Percentiles rank a stretch among this genome's conserved stretches.
phyloP scores from a whole-genome alignment of 208 protist species.

The Acanthamoeba sp. region DNA sequence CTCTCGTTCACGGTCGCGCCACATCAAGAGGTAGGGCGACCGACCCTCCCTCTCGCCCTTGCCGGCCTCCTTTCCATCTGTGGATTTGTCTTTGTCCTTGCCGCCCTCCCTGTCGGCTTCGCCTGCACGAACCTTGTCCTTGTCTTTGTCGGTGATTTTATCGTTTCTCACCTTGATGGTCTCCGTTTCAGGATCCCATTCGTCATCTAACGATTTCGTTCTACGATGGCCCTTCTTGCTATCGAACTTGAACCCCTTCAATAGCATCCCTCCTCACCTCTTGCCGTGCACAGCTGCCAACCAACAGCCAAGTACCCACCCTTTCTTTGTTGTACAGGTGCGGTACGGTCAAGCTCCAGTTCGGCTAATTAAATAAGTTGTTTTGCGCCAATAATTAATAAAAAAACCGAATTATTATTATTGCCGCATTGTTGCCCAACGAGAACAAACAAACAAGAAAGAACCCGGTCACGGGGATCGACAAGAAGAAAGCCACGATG shows the following conservation, averaged over 20 bases:
- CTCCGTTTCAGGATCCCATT: neutral
- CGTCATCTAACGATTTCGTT: slow-evolving; percentile 32
- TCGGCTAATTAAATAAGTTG: too few species aligned
- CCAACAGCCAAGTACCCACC: too few species aligned
- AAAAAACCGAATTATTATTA: too few species aligned
- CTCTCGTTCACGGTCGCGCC: neutral
- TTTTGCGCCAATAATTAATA: too few species aligned
- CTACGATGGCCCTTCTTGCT: slow-evolving; percentile 33
- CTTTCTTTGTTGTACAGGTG: too few species aligned
- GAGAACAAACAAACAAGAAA: too few species aligned
- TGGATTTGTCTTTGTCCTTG: neutral
- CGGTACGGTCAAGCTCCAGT: too few species aligned
- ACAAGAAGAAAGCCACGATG: too few species aligned
- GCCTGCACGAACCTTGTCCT: neutral
- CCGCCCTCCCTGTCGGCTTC: neutral
- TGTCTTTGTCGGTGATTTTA: neutral
- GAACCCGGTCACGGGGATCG: too few species aligned
- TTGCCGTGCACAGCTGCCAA: too few species aligned
- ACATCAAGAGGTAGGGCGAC: neutral
- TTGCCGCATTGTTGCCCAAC: too few species aligned
- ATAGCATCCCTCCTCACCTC: neutral
- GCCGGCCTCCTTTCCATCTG: neutral
- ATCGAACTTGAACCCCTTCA: slow-evolving; percentile 24
- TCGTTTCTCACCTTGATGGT: neutral
- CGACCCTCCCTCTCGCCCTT: neutral